A percentile compares a stretch with the other conserved stretches of the same genome.
Conservation (phyloP, 140 eudicot genomes). For the Stevia rebaudiana region DNA sequence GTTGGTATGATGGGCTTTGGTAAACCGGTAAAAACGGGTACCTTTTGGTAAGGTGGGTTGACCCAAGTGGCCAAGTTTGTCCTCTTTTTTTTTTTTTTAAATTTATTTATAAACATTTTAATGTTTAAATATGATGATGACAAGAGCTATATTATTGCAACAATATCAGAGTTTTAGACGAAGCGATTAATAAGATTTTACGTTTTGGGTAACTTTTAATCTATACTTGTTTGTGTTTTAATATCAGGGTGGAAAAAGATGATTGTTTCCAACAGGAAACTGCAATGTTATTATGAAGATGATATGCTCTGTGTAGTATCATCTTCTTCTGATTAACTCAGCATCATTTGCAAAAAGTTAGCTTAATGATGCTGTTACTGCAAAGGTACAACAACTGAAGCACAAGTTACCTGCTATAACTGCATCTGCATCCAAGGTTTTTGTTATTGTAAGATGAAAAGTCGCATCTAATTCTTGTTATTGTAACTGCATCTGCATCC, state of each 20-base stretch:
- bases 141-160: background rate
- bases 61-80: background rate
- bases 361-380: constrained; percentile 2
- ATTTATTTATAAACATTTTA: background rate
- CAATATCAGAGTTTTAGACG: background rate
- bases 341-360: background rate
- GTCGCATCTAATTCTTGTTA: constrained; percentile 25
- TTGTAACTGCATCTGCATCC: constrained; percentile 1
- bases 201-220: background rate
- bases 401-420: constrained; percentile 14
- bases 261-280: constrained; percentile 13
- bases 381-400: constrained; percentile 18
- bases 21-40: background rate
- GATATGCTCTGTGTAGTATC: constrained; percentile 9
- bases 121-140: background rate
- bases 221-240: background rate
- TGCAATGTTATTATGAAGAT: constrained; percentile 12
- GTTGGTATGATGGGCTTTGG: background rate
- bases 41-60: background rate
- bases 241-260: constrained; percentile 36
- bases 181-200: background rate
- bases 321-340: constrained; percentile 15
- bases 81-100: background rate
- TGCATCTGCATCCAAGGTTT: constrained; percentile 16
- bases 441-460: constrained; percentile 25